A percentile compares a stretch with the other conserved stretches of the same genome.
Evolutionary conservation across 78 protist species (phyloP).

Genomic region (Cavenderia fasciculata): DNA sequence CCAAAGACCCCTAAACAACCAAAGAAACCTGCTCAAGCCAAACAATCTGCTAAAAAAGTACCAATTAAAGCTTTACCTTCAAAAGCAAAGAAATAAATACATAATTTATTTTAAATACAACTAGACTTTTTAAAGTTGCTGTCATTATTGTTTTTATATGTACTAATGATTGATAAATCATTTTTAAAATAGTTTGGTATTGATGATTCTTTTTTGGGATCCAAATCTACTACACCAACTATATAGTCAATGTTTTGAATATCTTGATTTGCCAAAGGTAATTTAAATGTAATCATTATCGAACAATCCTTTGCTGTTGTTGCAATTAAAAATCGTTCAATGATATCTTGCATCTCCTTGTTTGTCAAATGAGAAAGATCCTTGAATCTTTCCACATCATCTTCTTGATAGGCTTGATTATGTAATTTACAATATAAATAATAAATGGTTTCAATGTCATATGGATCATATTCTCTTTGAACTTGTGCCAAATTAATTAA

Average conservation of each 20-base stretch:
- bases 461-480: slow-evolving; percentile 25
- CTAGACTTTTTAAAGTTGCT: not conserved
- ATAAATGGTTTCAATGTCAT: slow-evolving; percentile 40
- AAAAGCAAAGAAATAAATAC: too few relatives aligned
- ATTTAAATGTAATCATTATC: slow-evolving; percentile 46
- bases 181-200: slow-evolving; percentile 36
- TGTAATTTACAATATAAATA: slow-evolving; percentile 29
- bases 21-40: too few relatives aligned
- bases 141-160: not conserved
- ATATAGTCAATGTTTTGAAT: not conserved
- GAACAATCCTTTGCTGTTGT: slow-evolving; percentile 66
- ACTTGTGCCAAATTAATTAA: slow-evolving; percentile 1
- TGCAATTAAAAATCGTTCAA: slow-evolving; percentile 26
- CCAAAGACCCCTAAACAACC: too few relatives aligned
- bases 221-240: slow-evolving; percentile 64
- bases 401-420: not conserved
- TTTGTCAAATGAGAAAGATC: not conserved
- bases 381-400: not conserved
- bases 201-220: slow-evolving; percentile 40
- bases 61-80: too few relatives aligned
- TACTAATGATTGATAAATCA: slow-evolving; percentile 6
- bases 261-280: not conserved
- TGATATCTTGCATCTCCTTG: not conserved
- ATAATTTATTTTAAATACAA: not conserved
- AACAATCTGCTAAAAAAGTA: too few relatives aligned